phyloP scores from a whole-genome alignment of 768 basidiomycete genomes.

The Trametes cubensis region DNA sequence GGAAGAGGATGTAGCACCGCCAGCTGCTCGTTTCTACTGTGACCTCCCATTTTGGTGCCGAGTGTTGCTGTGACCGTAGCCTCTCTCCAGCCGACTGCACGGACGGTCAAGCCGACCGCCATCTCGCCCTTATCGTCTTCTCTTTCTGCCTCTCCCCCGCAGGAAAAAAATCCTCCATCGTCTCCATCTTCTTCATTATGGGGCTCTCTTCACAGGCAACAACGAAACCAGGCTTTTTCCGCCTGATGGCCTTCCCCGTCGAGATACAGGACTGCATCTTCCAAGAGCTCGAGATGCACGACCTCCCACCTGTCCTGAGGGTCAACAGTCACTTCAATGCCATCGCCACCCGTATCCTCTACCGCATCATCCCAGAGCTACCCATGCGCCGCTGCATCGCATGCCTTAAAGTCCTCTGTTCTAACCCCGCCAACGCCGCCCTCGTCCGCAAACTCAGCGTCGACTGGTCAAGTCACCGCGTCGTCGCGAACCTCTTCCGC shows the following conservation, averaged over 20 bases:
- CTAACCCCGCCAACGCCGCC: constrained; percentile 32
- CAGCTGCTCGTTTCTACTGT: not conserved
- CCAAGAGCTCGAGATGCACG: constrained; percentile 29
- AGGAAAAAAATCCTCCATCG: not conserved
- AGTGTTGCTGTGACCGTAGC: constrained; percentile 6
- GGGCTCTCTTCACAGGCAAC: not conserved
- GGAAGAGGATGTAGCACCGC: too few species aligned
- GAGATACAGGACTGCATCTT: constrained; percentile 42
- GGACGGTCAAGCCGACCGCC: not conserved
- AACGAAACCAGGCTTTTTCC: constrained; percentile 6
- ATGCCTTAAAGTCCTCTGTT: constrained; percentile 46
- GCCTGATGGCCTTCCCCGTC: constrained; percentile 34
- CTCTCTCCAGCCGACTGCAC: not conserved
- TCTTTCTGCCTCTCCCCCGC: not conserved
- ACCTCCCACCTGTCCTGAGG: constrained; percentile 33
- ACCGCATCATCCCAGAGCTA: constrained; percentile 41
- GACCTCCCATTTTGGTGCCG: constrained; percentile 5
- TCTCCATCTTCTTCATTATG: not conserved
- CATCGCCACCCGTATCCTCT: constrained; percentile 38
- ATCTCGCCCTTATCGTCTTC: not conserved
- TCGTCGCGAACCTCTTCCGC: constrained; percentile 52
- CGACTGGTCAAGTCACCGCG: constrained; percentile 40
- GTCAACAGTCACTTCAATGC: constrained; percentile 33
- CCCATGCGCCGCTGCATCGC: constrained; percentile 35
- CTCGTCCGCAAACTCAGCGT: constrained; percentile 53